Percentiles rank a stretch among this genome's conserved stretches.
Conservation (phyloP, 768 basidiomycete genomes). For the Phlebiopsis gigantea region DNA sequence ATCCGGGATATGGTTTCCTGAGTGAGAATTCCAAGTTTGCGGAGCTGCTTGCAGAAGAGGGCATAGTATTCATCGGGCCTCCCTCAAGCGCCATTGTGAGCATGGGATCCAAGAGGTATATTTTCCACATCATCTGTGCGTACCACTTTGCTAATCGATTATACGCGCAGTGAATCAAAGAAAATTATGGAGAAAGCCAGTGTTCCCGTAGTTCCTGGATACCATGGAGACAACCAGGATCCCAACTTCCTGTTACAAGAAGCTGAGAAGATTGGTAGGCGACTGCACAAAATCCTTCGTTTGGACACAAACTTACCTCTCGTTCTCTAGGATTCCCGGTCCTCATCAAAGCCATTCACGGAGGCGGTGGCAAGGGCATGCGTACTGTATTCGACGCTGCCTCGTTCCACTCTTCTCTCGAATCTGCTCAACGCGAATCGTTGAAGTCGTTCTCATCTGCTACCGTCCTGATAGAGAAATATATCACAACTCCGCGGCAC, state of each 20-base stretch:
- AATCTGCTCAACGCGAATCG: slow-evolving; percentile 87
- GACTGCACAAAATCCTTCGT: neutral
- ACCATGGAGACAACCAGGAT: slow-evolving; percentile 82
- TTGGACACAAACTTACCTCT: neutral
- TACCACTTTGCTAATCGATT: neutral
- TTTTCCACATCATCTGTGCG: neutral
- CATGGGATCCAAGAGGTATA: slow-evolving; percentile 93
- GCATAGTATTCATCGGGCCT: slow-evolving; percentile 88
- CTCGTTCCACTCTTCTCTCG: slow-evolving; percentile 68
- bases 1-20: slow-evolving; percentile 91
- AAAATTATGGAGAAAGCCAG: slow-evolving; percentile 89
- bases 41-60: slow-evolving; percentile 63
- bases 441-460: slow-evolving; percentile 84
- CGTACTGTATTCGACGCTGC: slow-evolving; percentile 68
- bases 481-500: slow-evolving; percentile 80
- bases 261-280: slow-evolving; percentile 63
- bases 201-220: slow-evolving; percentile 92
- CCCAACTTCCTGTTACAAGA: slow-evolving; percentile 61
- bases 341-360: slow-evolving; percentile 94
- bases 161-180: slow-evolving; percentile 74
- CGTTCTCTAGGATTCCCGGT: slow-evolving; percentile 73
- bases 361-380: slow-evolving; percentile 97
- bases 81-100: slow-evolving; percentile 82
- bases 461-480: slow-evolving; percentile 84
- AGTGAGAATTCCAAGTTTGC: slow-evolving; percentile 90